Conservation (phyloP, 1,284 basidiomycete genomes). For the Ceratobasidium sp. region DNA sequence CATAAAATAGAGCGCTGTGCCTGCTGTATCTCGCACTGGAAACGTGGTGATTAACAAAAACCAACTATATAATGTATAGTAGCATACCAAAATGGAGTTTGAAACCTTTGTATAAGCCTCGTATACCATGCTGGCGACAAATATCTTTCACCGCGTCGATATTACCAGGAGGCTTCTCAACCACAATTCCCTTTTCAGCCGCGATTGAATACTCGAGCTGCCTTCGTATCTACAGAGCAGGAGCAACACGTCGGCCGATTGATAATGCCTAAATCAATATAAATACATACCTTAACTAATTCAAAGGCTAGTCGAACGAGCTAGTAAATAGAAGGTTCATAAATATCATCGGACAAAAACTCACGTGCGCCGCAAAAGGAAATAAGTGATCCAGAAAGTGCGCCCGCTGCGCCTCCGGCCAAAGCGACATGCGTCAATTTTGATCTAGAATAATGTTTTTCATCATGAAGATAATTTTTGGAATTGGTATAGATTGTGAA, state of each 20-base stretch:
- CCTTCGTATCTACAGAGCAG: conserved; percentile 71
- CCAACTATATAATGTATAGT: neutral
- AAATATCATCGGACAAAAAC: conserved; percentile 53
- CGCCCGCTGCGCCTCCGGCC: conserved; percentile 80
- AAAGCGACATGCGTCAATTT: conserved; percentile 74
- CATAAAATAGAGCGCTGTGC: conserved; percentile 86
- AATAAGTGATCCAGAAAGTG: conserved; percentile 84
- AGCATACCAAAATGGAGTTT: conserved; percentile 77
- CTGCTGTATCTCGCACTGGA: conserved; percentile 79
- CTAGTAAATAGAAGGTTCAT: neutral
- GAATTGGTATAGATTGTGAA: conserved; percentile 95
- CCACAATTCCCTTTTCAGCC: conserved; percentile 71
- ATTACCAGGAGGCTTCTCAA: conserved; percentile 78
- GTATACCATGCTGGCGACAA: conserved; percentile 69
- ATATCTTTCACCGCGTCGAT: conserved; percentile 62
- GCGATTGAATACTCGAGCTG: conserved; percentile 96
- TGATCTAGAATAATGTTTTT: conserved; percentile 67
- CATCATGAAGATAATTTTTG: conserved; percentile 79
- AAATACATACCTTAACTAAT: conserved; percentile 82
- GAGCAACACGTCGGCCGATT: conserved; percentile 10
- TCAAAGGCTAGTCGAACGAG: conserved; percentile 76
- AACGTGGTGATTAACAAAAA: neutral
- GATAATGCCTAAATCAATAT: neutral
- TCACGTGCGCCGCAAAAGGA: conserved; percentile 84
- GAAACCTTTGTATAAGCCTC: conserved; percentile 85